Base-by-base conservation (phyloP, 306 rosid genomes). In the Gillenia trifoliata region DNA sequence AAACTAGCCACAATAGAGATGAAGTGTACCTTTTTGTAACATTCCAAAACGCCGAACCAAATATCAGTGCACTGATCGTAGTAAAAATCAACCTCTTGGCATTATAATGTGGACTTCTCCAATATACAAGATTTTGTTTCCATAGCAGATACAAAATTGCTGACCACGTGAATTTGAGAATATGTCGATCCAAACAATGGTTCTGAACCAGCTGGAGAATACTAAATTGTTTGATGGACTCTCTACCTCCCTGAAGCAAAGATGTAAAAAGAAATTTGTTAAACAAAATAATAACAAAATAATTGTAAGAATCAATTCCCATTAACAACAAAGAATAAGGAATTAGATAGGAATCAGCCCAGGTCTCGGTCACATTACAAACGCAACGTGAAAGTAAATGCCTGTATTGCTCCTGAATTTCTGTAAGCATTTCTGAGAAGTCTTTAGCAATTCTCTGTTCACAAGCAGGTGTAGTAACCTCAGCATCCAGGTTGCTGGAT, bases 401-500 rank as follows among this genome's bases (percentile, higher is more conserved):
- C 98, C 87, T 90, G 86, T 41, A 90, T 29, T 83, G 96, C 19
- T 68, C 76, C n/a, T 10, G 98, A 93, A 38, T 81, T 87, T 64
- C 63, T 77, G 77, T 93, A 90, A 29, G 83, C 34, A 0, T 60
- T 83, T n/a, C n/a, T 61, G 97, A 89, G 62, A 90, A 93, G 79
- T 93, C 97, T 78, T 10, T 59, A 49, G 77, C 77, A 56, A 90
- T 69, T 79, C 74, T 93, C 73, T 81, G 90, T 81, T 93, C 98
- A 61, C 85, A 73, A 62, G 86, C 85, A 49, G 90, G 82, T 49
- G 98, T 90, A 19, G 97, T 87, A 64, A 93, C 90, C 83, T 93
- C 98, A 45, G 91, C 86, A 93, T 91, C 98, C 98, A 93, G 49
- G 98, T 90, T 47, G 98, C 98, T 56, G 98, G 98, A 83, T 93